Base-by-base conservation (phyloP, 495 filamentous ascomycete genomes). In the Aspergillus incahuasiensis region DNA sequence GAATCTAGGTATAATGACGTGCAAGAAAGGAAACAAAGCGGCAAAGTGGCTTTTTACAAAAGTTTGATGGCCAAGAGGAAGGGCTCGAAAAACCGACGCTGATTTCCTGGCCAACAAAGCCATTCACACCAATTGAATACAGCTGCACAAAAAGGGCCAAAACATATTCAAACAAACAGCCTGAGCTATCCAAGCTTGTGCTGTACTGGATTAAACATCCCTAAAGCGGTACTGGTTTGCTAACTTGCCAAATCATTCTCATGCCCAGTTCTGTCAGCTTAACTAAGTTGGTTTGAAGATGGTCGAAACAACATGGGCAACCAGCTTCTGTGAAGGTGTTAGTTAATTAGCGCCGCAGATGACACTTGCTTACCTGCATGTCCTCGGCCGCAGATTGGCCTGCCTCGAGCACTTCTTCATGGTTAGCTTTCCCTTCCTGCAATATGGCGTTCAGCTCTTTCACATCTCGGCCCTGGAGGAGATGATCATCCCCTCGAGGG, bases 1-100 rank as follows among this genome's bases (percentile, higher is more conserved):
- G 84, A 84, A 71, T 74, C 73, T 21, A 91, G 90, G 68, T 90
- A 88, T 64, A 74, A 77, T 16, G 83, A 88, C 22, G 81, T 92
- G 22, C 87, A 90, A 63, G 67, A 58, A 25, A 71, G 71, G 4
- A 91, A 90, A 65, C 77, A 70, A 34, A 91, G 85, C 59, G 88
- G 89, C 5, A 89, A 85, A 68, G 89, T 86, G 66, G 77, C 76
- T 9, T 82, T 81, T 61, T 91, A 90, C 72, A 89, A 85, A 53
- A 80, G 78, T 28, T 64, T 92, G 56, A 79, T 77, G 58, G 78
- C 77, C 32, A 79, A 81, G 68, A 76, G 84, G 64, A 75, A 68
- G n/a, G 66, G 67, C 18, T 71, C 68, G 43, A 64, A 58, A 28
- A 71, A 66, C 52, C 70, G 44, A 39, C 43, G 28, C 32, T 44